Conservation (phyloP, 2,329 filamentous ascomycete genomes). For the Trichoderma polysporum region DNA sequence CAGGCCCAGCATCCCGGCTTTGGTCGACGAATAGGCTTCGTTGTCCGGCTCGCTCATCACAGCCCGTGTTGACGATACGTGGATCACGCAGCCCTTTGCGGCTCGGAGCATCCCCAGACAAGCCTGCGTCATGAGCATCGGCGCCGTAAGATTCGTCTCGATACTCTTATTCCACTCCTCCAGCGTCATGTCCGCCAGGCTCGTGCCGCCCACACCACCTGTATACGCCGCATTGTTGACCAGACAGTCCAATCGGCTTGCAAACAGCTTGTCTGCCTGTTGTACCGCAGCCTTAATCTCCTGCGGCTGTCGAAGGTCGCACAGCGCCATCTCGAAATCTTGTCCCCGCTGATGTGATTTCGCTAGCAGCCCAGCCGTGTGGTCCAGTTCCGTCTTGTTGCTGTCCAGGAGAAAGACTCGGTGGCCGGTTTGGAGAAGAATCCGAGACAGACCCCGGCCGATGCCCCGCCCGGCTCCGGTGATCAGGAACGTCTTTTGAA, state of each 20-base stretch:
- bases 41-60: conserved; percentile 49
- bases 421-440: conserved; percentile 39
- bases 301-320: conserved; percentile 35
- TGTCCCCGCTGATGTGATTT: conserved; percentile 17
- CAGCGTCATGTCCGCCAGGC: conserved; percentile 34
- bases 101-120: conserved; percentile 30
- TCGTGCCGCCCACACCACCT: conserved; percentile 32
- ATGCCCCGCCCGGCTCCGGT: conserved; percentile 28
- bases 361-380: conserved; percentile 33
- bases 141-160: conserved; percentile 40
- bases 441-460: conserved; percentile 27
- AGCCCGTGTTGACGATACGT: conserved; percentile 51
- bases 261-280: conserved; percentile 35
- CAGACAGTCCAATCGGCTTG: conserved; percentile 39
- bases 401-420: conserved; percentile 42
- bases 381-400: conserved; percentile 38
- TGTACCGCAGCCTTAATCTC: conserved; percentile 33
- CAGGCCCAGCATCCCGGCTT: conserved; percentile 51
- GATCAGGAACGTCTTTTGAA: conserved; percentile 26
- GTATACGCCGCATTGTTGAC: conserved; percentile 45
- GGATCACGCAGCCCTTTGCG: conserved; percentile 38
- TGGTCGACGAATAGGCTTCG: conserved; percentile 50
- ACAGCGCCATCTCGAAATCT: conserved; percentile 28
- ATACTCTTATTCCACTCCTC: conserved; percentile 40
- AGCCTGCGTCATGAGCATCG: conserved; percentile 33